Base-by-base conservation (phyloP, 331 rosid species). In the Malus hybrid region DNA sequence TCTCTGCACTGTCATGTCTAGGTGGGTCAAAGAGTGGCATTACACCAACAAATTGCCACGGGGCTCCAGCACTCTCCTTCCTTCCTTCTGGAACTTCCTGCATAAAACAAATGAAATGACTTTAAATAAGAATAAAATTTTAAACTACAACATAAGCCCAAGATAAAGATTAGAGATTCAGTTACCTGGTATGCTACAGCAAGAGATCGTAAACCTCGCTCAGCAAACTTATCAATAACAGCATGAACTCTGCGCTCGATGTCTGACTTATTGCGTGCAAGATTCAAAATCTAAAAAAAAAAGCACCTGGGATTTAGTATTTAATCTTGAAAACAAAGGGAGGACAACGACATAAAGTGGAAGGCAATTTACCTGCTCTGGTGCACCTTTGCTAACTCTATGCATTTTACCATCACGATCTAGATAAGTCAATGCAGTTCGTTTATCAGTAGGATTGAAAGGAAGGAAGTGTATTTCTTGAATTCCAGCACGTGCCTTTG, bases 351-450 rank as follows among this genome's bases (percentile, higher is more conserved):
- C n/a, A 60, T 67, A 57, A 52, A 44, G 50, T 44, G 29, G 70
- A 64, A 18, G 56, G 64, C 54, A 80, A 56, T 27, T 76, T 82
- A 95, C 99, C 97, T 95, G 99, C 81, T 92, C 97, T 0, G 99
- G 99, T 71, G 99, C 99, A 76, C 99, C 99, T 87, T 95, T 95
- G 89, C 99, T 95, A 70, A 95, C 99, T 87, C 97, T 84, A 54
- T 92, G 99, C 99, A 89, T 89, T 83, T 90, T 92, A 52, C 97
- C 98, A 59, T 85, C 92, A 32, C 64, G 82, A 64, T 95, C 99
- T 74, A 86, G 69, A 76, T 95, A 95, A 74, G 97, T 95, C 88
- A 95, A 87, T 73, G 99, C 98, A 5, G 99, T 95, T 69, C 99
- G 85, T 88, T 95, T 95, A 75, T 95, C 99, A 42, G 97, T 95